Evolutionary conservation across 106 monocot genomes (phyloP), one percentile per base, ranked within the genome.

Genomic region (Acorus calamus): DNA sequence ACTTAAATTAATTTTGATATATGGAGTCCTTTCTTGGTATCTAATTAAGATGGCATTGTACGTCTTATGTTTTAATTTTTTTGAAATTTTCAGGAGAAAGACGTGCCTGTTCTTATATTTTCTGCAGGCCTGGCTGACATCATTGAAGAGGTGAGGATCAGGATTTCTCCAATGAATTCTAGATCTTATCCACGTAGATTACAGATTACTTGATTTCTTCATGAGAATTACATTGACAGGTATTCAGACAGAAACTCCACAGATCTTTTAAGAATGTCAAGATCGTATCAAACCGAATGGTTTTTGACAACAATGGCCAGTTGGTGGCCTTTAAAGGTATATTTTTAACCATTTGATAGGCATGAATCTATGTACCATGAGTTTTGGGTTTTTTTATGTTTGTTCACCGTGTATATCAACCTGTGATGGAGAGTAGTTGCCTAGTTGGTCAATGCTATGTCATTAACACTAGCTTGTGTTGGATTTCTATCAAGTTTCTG

Each of bases 61-160:
- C 4, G 12, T 5, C 5, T 56, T 68, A 9, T 57, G 12, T 7
- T 55, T 8, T 50, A 3, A 49, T 46, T 58, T 47, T 60, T 46
- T 4, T 67, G 14, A 50, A 10, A 14, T 65, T 52, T 78, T 69
- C 76, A 92, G 86, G 92, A 92, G 50, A 84, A 53, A 76, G 86
- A 50, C 62, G 79, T 92, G 8, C 84, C 92, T 75, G 72, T 92
- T 47, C 60, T 92, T 64, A 64, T 92, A 71, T 92, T 92, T 84
- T 87, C 92, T 71, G 86, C 92, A 64, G 92, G 84, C 4, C 80
- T 92, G 14, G 92, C 87, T 52, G 82, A 92, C 55, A 84, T 92
- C 50, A 92, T 84, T 13, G 87, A 92, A 78, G 92, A 92, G 87
- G 86, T 86, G 52, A 61, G 59, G 52, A 50, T 64, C 14, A 14